phyloP scores from a whole-genome alignment of 169 alveolate species.

The Pseudocohnilembus persalinus region DNA sequence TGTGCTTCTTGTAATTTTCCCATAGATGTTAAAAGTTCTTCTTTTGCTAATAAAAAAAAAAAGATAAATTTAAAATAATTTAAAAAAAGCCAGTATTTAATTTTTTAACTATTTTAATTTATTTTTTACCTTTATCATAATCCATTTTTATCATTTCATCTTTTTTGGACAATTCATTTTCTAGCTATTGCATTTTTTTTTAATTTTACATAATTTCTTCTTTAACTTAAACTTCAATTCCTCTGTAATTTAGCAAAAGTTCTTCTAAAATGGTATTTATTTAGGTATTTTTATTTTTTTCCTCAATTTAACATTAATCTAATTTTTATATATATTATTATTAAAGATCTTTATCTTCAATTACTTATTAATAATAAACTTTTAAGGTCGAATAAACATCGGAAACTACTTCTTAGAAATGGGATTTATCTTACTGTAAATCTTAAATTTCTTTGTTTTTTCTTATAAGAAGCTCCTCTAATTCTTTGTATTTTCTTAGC shows the following conservation, averaged over 20 bases:
- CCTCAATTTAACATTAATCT: neutral
- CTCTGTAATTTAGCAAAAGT: neutral
- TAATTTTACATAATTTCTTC: neutral
- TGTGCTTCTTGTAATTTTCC: neutral
- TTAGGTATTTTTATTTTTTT: neutral
- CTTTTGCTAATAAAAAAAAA: neutral
- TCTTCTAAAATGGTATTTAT: neutral
- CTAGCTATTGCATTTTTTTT: neutral
- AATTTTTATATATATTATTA: no score
- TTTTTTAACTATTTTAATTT: no score
- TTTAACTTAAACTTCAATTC: neutral
- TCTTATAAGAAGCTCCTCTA: neutral
- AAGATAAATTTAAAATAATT: no score
- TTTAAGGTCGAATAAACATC: neutral
- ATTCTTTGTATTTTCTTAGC: neutral
- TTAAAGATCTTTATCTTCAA: neutral
- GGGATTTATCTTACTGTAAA: no score
- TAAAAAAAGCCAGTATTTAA: no score
- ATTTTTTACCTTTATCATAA: no score
- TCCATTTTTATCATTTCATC: neutral
- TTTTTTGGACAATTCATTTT: neutral
- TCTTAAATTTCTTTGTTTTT: neutral
- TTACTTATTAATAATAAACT: neutral
- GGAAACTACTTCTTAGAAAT: no score
- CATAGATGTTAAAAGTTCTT: neutral